Base-by-base conservation (phyloP, 2,329 filamentous ascomycete species). In the Calonectria crousiana region DNA sequence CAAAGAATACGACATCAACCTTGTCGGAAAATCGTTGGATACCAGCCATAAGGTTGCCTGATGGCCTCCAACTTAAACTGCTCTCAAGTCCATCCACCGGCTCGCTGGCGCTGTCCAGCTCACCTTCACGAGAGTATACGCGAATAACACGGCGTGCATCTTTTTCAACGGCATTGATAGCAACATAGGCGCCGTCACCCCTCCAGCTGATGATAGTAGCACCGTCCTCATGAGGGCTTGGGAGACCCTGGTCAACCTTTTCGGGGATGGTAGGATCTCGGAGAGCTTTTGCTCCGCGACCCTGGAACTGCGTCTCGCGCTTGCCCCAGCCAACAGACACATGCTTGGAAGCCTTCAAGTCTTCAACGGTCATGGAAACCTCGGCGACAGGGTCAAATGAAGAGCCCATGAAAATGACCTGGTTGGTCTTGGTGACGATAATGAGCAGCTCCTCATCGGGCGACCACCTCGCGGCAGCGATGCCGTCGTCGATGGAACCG, bases 301-400 rank as follows among this genome's bases (percentile, higher is more conserved):
- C 97, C 82, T 98, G 95, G 84, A 99, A 99, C 84, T 99, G 97
- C 0, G 97, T 99, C 85, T 99, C 97, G 83, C 94, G 95, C 87
- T 98, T 98, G 74, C 97, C 97, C 97, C 97, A 99, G 65, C 97
- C 97, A 28, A 99, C 96, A 26, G 95, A 97, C 72, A 98, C 97
- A 87, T 98, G 96, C 83, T 93, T 97, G 32, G 94, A 98, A n/a
- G 92, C 91, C 79, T 94, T 94, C 76, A 98, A 90, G 84, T 98
- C 96, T 56, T 96, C 95, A 0, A 88, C 83, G 0, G 90, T 91
- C 84, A 98, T 92, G 41, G 89, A 87, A 67, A 94, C 89, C 84
- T 96, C 94, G 41, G 94, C 91, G 52, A 98, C 92, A 72, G 93
- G 93, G 79, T 98, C 96, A 78, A 98, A 98, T 32, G 93, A 92